These are phyloP conservation scores for Fusarium sp. DNA, from an alignment of 2,329 filamentous ascomycete genomes.

Conservation along the genomic window DNA sequence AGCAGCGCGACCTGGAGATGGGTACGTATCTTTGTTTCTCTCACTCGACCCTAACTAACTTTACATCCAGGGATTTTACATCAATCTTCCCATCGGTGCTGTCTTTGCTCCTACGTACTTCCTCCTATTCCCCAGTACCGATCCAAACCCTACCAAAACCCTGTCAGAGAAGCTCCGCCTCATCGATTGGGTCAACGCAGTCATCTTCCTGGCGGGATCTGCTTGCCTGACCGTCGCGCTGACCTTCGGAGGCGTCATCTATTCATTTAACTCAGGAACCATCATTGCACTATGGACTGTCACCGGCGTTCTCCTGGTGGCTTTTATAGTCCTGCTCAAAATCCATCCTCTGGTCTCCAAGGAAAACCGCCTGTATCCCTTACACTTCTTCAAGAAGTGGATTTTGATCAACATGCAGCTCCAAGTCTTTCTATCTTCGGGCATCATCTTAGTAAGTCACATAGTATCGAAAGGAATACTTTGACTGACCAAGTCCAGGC, in stretches of 20 bases:
- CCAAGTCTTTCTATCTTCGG: not conserved
- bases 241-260: not conserved
- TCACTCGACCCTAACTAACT: not conserved
- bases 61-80: not conserved
- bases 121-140: not conserved
- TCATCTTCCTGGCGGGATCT: not conserved
- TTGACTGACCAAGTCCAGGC: not conserved
- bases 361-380: not conserved
- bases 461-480: accelerated
- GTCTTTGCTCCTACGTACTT: not conserved
- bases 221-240: not conserved
- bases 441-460: not conserved
- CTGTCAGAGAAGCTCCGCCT: not conserved
- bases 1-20: not conserved
- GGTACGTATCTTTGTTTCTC: not conserved
- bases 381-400: not conserved
- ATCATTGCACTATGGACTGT: not conserved
- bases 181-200: not conserved
- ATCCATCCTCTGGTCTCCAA: not conserved
- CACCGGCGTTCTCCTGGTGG: not conserved
- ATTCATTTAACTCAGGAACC: not conserved
- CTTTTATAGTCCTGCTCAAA: not conserved
- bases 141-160: not conserved
- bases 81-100: not conserved
- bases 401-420: not conserved